phyloP scores from a whole-genome alignment of 805 yeast species.

The Lachancea lanzarotensis region DNA sequence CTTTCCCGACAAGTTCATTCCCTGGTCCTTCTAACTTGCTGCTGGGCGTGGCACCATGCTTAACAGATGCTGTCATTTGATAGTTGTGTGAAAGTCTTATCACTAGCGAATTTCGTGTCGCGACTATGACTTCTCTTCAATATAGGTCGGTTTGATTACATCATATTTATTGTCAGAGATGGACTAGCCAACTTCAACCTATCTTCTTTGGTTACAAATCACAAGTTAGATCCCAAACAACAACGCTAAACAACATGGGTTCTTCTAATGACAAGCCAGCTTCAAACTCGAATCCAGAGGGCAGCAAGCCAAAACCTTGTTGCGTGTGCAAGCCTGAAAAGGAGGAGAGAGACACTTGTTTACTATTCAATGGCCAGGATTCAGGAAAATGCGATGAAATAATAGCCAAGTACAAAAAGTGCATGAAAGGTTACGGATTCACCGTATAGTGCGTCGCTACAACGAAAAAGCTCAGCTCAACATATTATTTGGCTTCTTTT shows the following conservation, averaged over 20 bases:
- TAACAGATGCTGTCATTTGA: too few species aligned
- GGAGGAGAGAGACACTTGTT: conserved; percentile 77
- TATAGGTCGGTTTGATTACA: too few species aligned
- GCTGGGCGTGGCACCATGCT: too few species aligned
- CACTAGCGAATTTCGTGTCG: neutral
- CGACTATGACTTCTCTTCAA: neutral
- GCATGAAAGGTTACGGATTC: conserved; percentile 93
- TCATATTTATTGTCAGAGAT: too few species aligned
- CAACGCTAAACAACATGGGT: neutral
- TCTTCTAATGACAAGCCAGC: neutral
- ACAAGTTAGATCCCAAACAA: neutral
- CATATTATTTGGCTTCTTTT: neutral
- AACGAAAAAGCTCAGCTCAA: neutral
- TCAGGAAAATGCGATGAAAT: conserved; percentile 71
- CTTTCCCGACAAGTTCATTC: too few species aligned
- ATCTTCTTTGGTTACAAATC: neutral
- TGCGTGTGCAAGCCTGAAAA: conserved; percentile 90
- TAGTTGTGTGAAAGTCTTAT: too few species aligned
- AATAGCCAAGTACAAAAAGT: conserved; percentile 65
- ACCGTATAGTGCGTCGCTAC: neutral
- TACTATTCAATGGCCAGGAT: conserved; percentile 76
- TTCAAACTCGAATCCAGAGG: neutral
- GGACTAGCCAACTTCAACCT: too few species aligned
- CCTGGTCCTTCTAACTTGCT: too few species aligned
- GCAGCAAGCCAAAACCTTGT: conserved; percentile 81